Evolutionary conservation across 2,329 filamentous ascomycete species (phyloP).

Genomic region (Colletotrichum limetticola): DNA sequence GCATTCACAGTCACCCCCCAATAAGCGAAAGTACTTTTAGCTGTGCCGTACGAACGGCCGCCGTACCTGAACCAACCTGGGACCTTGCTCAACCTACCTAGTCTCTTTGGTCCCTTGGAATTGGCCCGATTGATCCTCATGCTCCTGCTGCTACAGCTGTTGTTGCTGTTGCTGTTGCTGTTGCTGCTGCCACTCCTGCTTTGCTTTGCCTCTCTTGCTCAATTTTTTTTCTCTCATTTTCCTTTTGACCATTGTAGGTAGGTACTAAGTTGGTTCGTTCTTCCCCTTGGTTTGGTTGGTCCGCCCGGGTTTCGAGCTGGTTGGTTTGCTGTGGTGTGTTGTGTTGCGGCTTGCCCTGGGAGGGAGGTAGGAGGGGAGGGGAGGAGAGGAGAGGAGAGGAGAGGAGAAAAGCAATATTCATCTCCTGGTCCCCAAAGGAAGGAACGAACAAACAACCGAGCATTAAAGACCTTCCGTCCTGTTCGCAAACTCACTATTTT

Average conservation of each 20-base stretch:
- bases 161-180: not conserved
- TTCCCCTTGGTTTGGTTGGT: not conserved
- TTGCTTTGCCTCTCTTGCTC: constrained; percentile 13
- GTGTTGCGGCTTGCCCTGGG: constrained; percentile 4
- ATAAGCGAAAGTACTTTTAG: constrained; percentile 19
- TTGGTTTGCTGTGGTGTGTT: not conserved
- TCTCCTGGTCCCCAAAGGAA: constrained; percentile 26
- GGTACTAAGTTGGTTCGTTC: not conserved
- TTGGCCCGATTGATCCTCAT: not conserved
- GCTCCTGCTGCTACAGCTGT: not conserved
- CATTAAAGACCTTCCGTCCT: constrained; percentile 22
- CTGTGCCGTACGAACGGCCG: constrained; percentile 27
- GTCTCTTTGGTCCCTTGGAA: not conserved
- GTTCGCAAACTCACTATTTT: constrained; percentile 21
- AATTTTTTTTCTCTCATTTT: not conserved
- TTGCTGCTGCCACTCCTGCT: not conserved
- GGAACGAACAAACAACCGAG: constrained; percentile 32
- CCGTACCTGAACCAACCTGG: constrained; percentile 16
- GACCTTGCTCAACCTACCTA: constrained; percentile 12
- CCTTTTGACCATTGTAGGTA: not conserved
- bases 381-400: not conserved
- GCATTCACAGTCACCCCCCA: constrained; percentile 2
- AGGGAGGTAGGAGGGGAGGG: not conserved
- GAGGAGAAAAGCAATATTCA: constrained; percentile 36
- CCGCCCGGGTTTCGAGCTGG: not conserved